phyloP scores from a whole-genome alignment of 768 basidiomycete species.

The Pulveroboletus sp. region DNA sequence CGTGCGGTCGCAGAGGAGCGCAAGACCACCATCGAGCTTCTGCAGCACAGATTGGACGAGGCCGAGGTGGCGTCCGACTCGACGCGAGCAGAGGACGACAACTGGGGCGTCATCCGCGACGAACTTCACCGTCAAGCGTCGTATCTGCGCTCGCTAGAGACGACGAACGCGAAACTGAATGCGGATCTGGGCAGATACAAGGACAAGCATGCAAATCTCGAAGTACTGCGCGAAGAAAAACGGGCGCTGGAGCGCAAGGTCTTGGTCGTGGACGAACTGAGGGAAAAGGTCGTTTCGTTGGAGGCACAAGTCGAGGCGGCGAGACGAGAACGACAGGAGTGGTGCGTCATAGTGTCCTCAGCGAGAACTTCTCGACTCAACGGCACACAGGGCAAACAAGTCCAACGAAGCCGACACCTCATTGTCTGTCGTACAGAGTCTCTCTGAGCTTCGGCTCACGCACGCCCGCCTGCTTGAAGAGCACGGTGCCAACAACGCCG shows the following conservation, averaged over 20 bases:
- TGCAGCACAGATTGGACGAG: slow-evolving; percentile 50
- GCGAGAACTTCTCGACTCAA: slow-evolving; percentile 3
- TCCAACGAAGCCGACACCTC: slow-evolving; percentile 36
- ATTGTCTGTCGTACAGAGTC: slow-evolving; percentile 51
- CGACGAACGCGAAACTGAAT: slow-evolving; percentile 50
- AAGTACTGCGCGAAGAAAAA: slow-evolving; percentile 75
- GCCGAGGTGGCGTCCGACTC: slow-evolving; percentile 35
- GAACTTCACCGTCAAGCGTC: slow-evolving; percentile 64
- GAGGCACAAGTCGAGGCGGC: slow-evolving; percentile 66
- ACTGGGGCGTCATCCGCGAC: slow-evolving; percentile 60
- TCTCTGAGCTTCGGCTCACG: slow-evolving; percentile 56
- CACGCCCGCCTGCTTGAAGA: slow-evolving; percentile 66
- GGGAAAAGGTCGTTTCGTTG: slow-evolving; percentile 50
- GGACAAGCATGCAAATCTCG: slow-evolving; percentile 55
- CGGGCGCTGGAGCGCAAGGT: slow-evolving; percentile 55
- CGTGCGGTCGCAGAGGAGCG: slow-evolving; percentile 41
- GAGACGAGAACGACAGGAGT: slow-evolving; percentile 52
- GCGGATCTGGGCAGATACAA: slow-evolving; percentile 52
- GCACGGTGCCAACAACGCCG: slow-evolving; percentile 53
- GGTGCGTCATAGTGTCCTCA: slow-evolving; percentile 35
- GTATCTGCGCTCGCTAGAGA: slow-evolving; percentile 58
- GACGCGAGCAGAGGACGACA: slow-evolving; percentile 42
- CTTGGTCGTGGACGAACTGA: slow-evolving; percentile 46
- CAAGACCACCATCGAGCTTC: slow-evolving; percentile 35
- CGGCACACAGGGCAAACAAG: slow-evolving; percentile 35